Evolutionary conservation across 345 rosid genomes (phyloP).

Genomic region (Isatis tinctoria): DNA sequence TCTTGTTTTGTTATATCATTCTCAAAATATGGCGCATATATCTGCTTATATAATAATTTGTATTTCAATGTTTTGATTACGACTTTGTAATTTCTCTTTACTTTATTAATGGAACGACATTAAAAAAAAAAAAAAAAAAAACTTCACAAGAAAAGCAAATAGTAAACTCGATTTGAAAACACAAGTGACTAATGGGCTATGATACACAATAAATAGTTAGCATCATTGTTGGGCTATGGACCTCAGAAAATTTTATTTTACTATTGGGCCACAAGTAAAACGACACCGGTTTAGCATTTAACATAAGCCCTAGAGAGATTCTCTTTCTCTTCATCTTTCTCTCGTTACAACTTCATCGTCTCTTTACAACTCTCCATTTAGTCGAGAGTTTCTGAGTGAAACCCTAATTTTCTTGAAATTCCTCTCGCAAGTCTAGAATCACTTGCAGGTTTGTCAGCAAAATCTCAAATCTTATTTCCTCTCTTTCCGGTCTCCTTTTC

Average conservation of each 20-base stretch:
- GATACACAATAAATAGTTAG: not conserved
- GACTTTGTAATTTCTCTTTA: too few relatives aligned
- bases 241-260: not conserved
- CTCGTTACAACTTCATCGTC: not conserved
- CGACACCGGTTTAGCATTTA: not conserved
- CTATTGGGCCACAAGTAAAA: not conserved
- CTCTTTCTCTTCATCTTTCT: not conserved
- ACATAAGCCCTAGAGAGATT: slow-evolving; percentile 20
- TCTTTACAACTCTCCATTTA: not conserved
- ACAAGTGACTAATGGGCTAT: slow-evolving; percentile 5
- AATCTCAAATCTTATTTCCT: not conserved
- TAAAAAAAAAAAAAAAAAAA: too few relatives aligned
- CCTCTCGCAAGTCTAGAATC: not conserved
- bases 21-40: too few relatives aligned
- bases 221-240: not conserved
- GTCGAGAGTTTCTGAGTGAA: not conserved
- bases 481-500: not conserved
- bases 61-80: too few relatives aligned
- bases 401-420: slow-evolving; percentile 2
- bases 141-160: too few relatives aligned
- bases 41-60: too few relatives aligned
- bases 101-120: too few relatives aligned
- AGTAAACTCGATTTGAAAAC: too few relatives aligned
- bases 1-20: too few relatives aligned
- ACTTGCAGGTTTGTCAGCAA: not conserved